Conservation (phyloP, 805 yeast species). For the Tetrapisispora namnaoensis region DNA sequence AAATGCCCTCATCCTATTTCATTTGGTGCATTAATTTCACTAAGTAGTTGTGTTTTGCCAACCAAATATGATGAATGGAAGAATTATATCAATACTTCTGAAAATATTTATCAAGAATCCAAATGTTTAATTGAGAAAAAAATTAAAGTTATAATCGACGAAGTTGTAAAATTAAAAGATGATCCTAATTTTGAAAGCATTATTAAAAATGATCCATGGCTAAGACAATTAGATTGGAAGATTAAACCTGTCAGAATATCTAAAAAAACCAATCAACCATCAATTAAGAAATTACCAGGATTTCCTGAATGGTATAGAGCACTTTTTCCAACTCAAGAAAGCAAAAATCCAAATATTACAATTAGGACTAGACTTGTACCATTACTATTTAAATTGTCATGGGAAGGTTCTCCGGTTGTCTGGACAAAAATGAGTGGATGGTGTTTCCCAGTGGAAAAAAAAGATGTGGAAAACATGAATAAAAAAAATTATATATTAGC, state of each 20-base stretch:
- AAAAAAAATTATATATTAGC: conserved; percentile 31
- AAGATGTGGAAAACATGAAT: conserved; percentile 23
- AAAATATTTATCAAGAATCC: conserved; percentile 51
- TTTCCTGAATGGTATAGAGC: conserved; percentile 90
- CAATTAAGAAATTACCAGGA: conserved; percentile 73
- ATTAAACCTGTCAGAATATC: conserved; percentile 48
- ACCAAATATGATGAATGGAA: conserved; percentile 62
- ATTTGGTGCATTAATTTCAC: conserved; percentile 70
- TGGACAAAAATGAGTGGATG: conserved; percentile 82
- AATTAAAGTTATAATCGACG: conserved; percentile 50
- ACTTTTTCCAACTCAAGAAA: conserved; percentile 31
- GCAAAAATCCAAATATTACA: conserved; percentile 45
- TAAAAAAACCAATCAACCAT: conserved; percentile 53
- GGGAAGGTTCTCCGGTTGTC: conserved; percentile 76
- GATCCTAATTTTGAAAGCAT: conserved; percentile 23
- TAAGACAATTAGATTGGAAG: conserved; percentile 83
- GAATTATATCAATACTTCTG: conserved; percentile 59
- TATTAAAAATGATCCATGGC: conserved; percentile 68
- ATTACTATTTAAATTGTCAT: conserved; percentile 59
- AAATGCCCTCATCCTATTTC: conserved; percentile 91
- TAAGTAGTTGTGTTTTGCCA: conserved; percentile 71
- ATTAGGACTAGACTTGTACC: conserved; percentile 71
- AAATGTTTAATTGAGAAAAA: conserved; percentile 47
- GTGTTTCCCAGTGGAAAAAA: conserved; percentile 59
- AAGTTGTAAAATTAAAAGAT: conserved; percentile 40